Base-by-base conservation (phyloP, 306 rosid species). In the Castanea mollissima region DNA sequence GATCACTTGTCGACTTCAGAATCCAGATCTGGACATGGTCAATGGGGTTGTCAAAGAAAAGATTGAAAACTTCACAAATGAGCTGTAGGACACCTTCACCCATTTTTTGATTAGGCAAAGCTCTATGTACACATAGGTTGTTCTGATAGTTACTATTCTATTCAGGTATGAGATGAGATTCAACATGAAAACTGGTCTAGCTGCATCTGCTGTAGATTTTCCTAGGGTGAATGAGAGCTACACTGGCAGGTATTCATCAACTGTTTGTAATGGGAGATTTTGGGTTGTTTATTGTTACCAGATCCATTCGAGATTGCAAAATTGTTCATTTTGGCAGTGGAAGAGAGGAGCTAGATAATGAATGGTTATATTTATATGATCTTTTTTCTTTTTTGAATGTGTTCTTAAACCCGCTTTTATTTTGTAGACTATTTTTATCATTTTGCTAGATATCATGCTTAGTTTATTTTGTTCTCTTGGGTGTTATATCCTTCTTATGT, bases 191-290 rank as follows among this genome's bases (percentile, higher is more conserved):
- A 86, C 88, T 20, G 96, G 98, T 15, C 81, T 74, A 70, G 97
- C 98, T 19, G 89, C 82, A 52, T 73, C 97, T 55, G 82, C 93
- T 74, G 92, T 95, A 60, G 99, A 95, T 85, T 95, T 95, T 84
- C 99, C 99, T 56, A 86, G 98, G 84, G 91, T 95, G 79, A 95
- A 95, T 71, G 99, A 95, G 82, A 83, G 88, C 88, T 95, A 92
- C 91, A 95, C 98, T 9, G 94, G 97, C 76, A 95, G 99, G 98
- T 91, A 87, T 69, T 32, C 58, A 46, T 46, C 52, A 46, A 60
- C 62, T 82, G 20, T 70, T 3, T n/a, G 23, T 57, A 14, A 64
- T 31, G 34, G 79, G 59, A 75, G 69, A 72, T 46, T 25, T 76
- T 70, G 59, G 29, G 56, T 71, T 38, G 29, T 15, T 5, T n/a